Conservation (phyloP, 805 yeast genomes). For the Maudiozyma serrabonitensis region DNA sequence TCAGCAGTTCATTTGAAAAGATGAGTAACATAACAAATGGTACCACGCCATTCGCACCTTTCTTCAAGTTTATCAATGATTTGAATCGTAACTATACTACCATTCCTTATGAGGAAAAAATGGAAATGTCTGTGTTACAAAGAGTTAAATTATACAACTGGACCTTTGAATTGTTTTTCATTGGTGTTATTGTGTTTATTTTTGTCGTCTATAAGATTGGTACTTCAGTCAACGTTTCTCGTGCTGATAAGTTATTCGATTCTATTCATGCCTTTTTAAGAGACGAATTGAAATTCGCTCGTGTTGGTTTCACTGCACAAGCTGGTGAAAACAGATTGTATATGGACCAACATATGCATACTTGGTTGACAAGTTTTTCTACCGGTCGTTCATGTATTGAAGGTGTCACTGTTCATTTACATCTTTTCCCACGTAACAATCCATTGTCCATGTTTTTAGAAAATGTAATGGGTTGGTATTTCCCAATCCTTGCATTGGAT, state of each 20-base stretch:
- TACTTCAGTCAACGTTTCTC: slow-evolving; percentile 42
- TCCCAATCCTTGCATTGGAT: slow-evolving; percentile 46
- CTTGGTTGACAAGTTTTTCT: slow-evolving; percentile 54
- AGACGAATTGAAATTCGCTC: slow-evolving; percentile 52
- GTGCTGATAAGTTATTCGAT: slow-evolving; percentile 45
- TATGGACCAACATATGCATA: slow-evolving; percentile 27
- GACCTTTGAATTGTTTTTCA: slow-evolving; percentile 57
- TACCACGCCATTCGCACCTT: slow-evolving; percentile 1
- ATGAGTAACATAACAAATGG: slow-evolving; percentile 2
- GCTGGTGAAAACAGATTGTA: slow-evolving; percentile 26
- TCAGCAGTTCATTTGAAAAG: not conserved
- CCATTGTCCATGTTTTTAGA: slow-evolving; percentile 59
- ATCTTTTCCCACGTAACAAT: slow-evolving; percentile 73
- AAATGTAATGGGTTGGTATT: slow-evolving; percentile 44
- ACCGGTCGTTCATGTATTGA: slow-evolving; percentile 79
- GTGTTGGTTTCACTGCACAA: slow-evolving; percentile 36
- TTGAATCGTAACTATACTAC: slow-evolving; percentile 26
- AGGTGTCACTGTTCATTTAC: slow-evolving; percentile 49
- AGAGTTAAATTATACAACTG: slow-evolving; percentile 62
- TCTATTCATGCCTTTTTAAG: slow-evolving; percentile 44
- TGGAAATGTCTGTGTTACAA: slow-evolving; percentile 45
- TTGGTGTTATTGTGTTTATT: slow-evolving; percentile 42
- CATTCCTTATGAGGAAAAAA: slow-evolving; percentile 41
- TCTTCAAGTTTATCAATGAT: slow-evolving; percentile 10
- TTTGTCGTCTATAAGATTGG: slow-evolving; percentile 50